phyloP scores from a whole-genome alignment of 1,139 yeast species.

The Sugiyamaella paludigena region DNA sequence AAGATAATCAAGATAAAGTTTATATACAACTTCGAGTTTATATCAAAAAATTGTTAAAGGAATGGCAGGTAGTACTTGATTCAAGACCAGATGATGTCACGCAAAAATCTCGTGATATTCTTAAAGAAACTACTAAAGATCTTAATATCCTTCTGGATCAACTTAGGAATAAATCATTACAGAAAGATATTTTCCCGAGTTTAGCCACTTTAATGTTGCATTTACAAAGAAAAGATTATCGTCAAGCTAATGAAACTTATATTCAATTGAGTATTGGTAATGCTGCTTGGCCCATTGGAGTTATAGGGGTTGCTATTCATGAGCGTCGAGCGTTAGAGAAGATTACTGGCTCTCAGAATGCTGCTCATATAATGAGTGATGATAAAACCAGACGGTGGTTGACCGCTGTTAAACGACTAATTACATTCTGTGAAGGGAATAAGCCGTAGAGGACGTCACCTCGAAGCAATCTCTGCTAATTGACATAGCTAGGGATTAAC shows the following conservation, averaged over 20 bases:
- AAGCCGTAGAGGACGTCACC: conserved; percentile 13
- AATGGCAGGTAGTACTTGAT: conserved; percentile 45
- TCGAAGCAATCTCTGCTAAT: no score
- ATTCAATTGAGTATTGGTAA: conserved; percentile 79
- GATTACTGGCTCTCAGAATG: conserved; percentile 36
- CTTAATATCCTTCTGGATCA: conserved; percentile 60
- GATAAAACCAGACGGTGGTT: conserved; percentile 78
- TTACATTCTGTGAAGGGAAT: conserved; percentile 51
- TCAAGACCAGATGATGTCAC: conserved; percentile 19
- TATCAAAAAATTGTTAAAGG: conserved; percentile 45
- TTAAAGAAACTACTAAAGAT: conserved; percentile 57
- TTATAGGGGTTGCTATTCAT: conserved; percentile 75
- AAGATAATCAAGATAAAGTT: conserved; percentile 39
- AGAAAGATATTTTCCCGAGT: conserved; percentile 50
- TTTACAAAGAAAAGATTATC: conserved; percentile 53
- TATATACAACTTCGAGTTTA: conserved; percentile 48
- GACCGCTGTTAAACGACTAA: conserved; percentile 65
- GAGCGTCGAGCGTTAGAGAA: conserved; percentile 59
- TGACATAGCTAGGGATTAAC: no score
- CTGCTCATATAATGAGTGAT: conserved; percentile 74
- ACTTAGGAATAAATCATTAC: conserved; percentile 50
- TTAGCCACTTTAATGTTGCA: conserved; percentile 60
- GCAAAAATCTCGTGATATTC: conserved; percentile 29
- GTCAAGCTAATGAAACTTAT: conserved; percentile 66
- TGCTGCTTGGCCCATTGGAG: conserved; percentile 93